Evolutionary conservation across 2,329 filamentous ascomycete genomes (phyloP).

Genomic region (Fusarium camptoceras): DNA sequence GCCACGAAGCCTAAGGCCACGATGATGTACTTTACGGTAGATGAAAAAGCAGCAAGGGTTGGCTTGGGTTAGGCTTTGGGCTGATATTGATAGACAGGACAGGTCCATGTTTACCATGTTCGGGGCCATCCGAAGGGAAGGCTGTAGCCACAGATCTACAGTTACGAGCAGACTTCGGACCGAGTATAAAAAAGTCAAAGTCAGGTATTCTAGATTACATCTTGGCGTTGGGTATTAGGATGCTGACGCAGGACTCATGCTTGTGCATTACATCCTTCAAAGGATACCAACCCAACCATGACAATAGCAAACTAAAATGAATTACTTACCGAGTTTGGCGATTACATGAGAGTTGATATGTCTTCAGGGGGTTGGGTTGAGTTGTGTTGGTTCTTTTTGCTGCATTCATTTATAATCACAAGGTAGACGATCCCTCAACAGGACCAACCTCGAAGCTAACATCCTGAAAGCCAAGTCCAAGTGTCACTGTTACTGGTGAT

Average conservation of each 20-base stretch:
- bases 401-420: background rate
- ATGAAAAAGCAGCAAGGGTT: constrained; percentile 1
- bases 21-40: background rate
- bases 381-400: constrained; percentile 1
- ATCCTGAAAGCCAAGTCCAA: background rate
- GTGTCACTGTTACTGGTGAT: background rate
- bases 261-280: background rate
- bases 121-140: constrained; percentile 38
- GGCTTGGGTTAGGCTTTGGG: constrained; percentile 1
- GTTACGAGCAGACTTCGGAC: constrained; percentile 25
- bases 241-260: background rate
- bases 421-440: background rate
- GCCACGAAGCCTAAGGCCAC: constrained; percentile 1
- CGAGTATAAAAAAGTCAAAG: constrained; percentile 28
- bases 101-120: constrained; percentile 22
- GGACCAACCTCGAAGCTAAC: background rate
- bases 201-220: background rate
- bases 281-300: background rate
- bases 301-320: background rate
- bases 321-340: constrained; percentile 4
- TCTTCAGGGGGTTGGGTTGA: constrained; percentile 2
- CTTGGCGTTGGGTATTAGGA: background rate
- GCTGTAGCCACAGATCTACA: constrained; percentile 28
- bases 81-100: constrained; percentile 13
- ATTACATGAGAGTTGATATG: constrained; percentile 4